Evolutionary conservation across 2,329 filamentous ascomycete species (phyloP), one percentile per base, ranked within the genome.

Genomic region (Aspergillus pseudoglaucus): DNA sequence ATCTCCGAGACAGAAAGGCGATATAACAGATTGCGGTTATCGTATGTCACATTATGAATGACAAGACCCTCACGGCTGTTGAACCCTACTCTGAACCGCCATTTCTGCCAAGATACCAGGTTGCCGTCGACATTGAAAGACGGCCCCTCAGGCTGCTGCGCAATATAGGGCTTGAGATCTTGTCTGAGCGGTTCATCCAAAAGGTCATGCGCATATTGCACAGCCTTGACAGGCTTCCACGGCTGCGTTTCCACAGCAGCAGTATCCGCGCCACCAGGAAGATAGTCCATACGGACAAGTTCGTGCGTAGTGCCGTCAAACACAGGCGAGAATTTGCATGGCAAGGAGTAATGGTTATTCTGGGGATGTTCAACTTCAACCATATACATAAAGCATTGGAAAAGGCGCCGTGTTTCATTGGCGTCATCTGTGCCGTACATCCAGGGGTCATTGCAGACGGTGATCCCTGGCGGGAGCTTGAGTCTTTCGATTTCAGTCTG

Each of bases 1-100:
- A 87, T 86, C 59, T 87, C 84, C 2, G 79, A 82, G 3, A 87
- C 68, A 2, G 81, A 79, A 35, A 87, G 66, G 33, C 84, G 74
- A 64, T 85, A 87, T 66, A 87, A 85, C 1, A 87, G 64, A 52
- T 75, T 80, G n/a, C 84, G 76, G 39, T 74, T 70, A 51, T 80
- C 81, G 56, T 85, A 85, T 27, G 72, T 71, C 30, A 86, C 77
- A 62, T 87, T 79, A 57, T 87, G 83, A 6, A 87, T 68, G 1
- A 86, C 81, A 72, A 84, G 78, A 9, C 84, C 84, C 61, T 87
- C 81, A 9, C 81, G 72, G 45, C 75, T 72, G 55, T 84, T 84
- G 68, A 81, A 84, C 12, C 80, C 79, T 20, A 83, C 71, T 43
- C 79, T 72, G 64, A 83, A 79, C 1, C 68, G 68, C 81, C 81